Percentiles rank a stretch among this genome's conserved stretches.
These are phyloP conservation scores for Didymella keratinophila DNA, from an alignment of 2,329 filamentous ascomycete genomes.

Conservation along the genomic window DNA sequence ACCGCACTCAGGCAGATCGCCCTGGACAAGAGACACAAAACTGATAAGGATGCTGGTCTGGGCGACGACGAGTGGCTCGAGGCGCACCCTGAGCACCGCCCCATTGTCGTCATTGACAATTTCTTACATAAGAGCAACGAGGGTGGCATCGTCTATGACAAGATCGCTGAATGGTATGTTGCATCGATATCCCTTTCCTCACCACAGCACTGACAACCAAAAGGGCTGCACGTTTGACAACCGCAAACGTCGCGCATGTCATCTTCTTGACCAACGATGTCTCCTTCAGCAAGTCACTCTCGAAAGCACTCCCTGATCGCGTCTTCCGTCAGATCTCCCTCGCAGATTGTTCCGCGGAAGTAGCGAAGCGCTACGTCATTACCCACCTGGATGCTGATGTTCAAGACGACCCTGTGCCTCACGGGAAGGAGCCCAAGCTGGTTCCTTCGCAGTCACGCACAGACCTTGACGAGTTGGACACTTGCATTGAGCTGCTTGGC, in stretches of 20 bases:
- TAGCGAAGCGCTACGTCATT: slow-evolving; percentile 90
- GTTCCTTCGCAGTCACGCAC: slow-evolving; percentile 57
- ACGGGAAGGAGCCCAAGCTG: slow-evolving; percentile 51
- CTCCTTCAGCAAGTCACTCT: slow-evolving; percentile 85
- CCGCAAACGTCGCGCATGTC: slow-evolving; percentile 89
- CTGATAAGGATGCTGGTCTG: slow-evolving; percentile 75
- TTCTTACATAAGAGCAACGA: slow-evolving; percentile 78
- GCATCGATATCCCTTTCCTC: background rate
- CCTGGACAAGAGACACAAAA: slow-evolving; percentile 71
- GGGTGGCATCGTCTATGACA: slow-evolving; percentile 59
- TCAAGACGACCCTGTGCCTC: slow-evolving; percentile 50
- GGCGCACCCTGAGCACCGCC: slow-evolving; percentile 81
- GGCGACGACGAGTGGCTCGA: slow-evolving; percentile 89
- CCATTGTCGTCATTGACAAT: slow-evolving; percentile 90
- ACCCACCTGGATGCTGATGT: slow-evolving; percentile 71
- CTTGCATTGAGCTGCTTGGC: slow-evolving; percentile 81
- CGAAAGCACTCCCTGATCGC: slow-evolving; percentile 86
- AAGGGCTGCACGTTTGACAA: slow-evolving; percentile 80
- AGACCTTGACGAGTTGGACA: slow-evolving; percentile 77
- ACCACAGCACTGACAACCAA: slow-evolving; percentile 16
- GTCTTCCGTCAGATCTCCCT: slow-evolving; percentile 87
- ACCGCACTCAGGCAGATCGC: slow-evolving; percentile 80
- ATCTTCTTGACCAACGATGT: slow-evolving; percentile 92
- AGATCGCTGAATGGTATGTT: slow-evolving; percentile 73
- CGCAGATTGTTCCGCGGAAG: slow-evolving; percentile 81